A percentile compares a stretch with the other conserved stretches of the same genome.
Evolutionary conservation across 164 flowering plant species (phyloP).

Genomic region (Piper longum): DNA sequence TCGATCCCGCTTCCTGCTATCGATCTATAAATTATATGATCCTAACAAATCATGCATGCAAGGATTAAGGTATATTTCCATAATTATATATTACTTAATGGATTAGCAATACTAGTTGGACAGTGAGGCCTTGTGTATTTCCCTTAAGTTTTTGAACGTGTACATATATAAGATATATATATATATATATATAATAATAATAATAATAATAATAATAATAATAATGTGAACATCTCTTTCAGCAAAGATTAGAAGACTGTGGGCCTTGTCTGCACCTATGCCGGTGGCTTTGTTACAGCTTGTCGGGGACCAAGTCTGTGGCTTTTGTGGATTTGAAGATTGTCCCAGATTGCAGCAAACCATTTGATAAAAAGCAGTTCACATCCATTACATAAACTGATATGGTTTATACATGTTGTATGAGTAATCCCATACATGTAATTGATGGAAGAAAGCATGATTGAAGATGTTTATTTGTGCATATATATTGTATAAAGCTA

Average conservation of each 20-base stretch:
- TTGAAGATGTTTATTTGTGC: conserved; percentile 5
- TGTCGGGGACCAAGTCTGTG: conserved; percentile 11
- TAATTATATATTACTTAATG: conserved; percentile 5
- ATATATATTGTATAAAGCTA: too few species aligned
- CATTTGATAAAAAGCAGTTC: conserved; percentile 9
- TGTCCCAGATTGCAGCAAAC: conserved; percentile 27
- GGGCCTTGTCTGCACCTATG: conserved; percentile 17
- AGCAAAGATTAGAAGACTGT: conserved; percentile 8
- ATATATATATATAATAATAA: neutral
- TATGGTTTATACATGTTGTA: conserved; percentile 7
- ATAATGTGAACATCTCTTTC: neutral
- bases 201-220: too few species aligned
- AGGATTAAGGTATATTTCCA: neutral
- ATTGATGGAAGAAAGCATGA: conserved; percentile 3
- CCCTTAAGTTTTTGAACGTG: neutral
- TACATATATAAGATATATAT: too few species aligned
- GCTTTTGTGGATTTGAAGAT: conserved; percentile 60
- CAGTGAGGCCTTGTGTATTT: neutral
- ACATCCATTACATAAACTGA: conserved; percentile 8
- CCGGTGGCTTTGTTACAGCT: conserved; percentile 24
- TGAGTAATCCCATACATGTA: conserved; percentile 12
- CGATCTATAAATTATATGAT: too few species aligned
- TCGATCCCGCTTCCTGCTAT: too few species aligned
- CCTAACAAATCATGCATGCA: neutral
- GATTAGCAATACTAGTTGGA: too few species aligned